A percentile compares a stretch with the other conserved stretches of the same genome.
phyloP scores from a whole-genome alignment of 2,329 filamentous ascomycete species.

The Tetracladium maxilliforme region DNA sequence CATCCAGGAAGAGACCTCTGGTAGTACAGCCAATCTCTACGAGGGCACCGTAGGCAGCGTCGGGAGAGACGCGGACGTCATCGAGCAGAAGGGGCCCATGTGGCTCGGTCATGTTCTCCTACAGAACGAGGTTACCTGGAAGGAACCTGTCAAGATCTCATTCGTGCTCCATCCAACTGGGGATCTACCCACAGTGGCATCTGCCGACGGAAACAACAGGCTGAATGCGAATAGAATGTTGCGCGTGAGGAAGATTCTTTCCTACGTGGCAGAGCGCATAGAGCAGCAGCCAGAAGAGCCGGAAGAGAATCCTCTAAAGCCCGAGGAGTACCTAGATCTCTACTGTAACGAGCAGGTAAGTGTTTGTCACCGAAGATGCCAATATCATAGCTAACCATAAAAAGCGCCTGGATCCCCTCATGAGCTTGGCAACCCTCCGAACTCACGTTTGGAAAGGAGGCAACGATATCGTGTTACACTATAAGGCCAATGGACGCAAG shows the following conservation, averaged over 20 bases:
- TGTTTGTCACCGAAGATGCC: slow-evolving; percentile 5
- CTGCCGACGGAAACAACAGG: slow-evolving; percentile 52
- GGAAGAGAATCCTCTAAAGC: slow-evolving; percentile 47
- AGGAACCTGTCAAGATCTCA: slow-evolving; percentile 93
- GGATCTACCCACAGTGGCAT: slow-evolving; percentile 24
- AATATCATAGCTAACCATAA: slow-evolving; percentile 5
- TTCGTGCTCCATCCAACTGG: slow-evolving; percentile 79
- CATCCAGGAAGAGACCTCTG: slow-evolving; percentile 53
- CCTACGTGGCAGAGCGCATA: slow-evolving; percentile 84
- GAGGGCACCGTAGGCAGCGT: slow-evolving; percentile 73
- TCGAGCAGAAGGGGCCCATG: slow-evolving; percentile 76
- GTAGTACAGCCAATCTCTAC: slow-evolving; percentile 72
- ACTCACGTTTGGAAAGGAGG: slow-evolving; percentile 90
- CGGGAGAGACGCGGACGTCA: slow-evolving; percentile 61
- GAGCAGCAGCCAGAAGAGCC: slow-evolving; percentile 50
- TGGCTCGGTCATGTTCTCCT: slow-evolving; percentile 87
- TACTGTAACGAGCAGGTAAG: slow-evolving; percentile 86
- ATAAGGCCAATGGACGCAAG: slow-evolving; percentile 84
- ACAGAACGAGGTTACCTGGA: slow-evolving; percentile 64
- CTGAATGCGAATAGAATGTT: slow-evolving; percentile 96
- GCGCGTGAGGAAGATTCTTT: slow-evolving; percentile 83
- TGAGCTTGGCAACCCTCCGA: slow-evolving; percentile 87
- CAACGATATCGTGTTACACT: slow-evolving; percentile 82
- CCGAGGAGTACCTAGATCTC: slow-evolving; percentile 88
- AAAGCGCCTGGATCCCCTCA: slow-evolving; percentile 38